These are phyloP conservation scores for Lagenaria siceraria DNA, from an alignment of 306 rosid genomes.

Conservation along the genomic window DNA sequence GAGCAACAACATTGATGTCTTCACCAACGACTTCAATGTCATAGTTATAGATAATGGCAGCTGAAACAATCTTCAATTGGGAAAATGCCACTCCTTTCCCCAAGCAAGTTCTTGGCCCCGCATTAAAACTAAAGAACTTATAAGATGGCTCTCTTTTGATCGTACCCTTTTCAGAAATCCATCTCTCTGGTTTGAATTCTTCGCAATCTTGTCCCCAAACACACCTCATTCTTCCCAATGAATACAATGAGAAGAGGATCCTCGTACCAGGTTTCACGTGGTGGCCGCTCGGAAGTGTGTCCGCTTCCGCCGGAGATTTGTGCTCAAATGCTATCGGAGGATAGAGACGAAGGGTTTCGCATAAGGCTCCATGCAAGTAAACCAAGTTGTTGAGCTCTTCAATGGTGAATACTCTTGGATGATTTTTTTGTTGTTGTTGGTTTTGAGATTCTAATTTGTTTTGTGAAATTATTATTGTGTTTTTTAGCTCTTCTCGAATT, in stretches of 20 bases:
- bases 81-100: constrained; percentile 31
- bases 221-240: constrained; percentile 40
- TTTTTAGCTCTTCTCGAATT: constrained; percentile 28
- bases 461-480: neutral
- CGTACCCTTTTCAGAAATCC: constrained; percentile 27
- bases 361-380: constrained; percentile 38
- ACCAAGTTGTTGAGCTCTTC: constrained; percentile 10
- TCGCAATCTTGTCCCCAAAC: constrained; percentile 41
- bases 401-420: neutral
- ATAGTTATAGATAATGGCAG: constrained; percentile 16
- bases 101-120: constrained; percentile 13
- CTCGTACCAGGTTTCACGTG: neutral
- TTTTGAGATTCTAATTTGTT: neutral
- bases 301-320: constrained; percentile 13
- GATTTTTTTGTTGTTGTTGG: neutral
- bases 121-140: constrained; percentile 33
- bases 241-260: constrained; percentile 19
- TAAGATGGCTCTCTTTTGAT: constrained; percentile 27
- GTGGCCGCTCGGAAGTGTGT: constrained; percentile 46
- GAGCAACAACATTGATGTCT: too few species aligned
- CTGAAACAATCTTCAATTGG: constrained; percentile 31
- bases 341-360: constrained; percentile 39
- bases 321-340: constrained; percentile 37
- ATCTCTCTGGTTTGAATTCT: constrained; percentile 60
- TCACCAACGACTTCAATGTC: too few species aligned